Evolutionary conservation across 805 yeast species (phyloP).

Genomic region (Trichomonascus vanleenenianus): DNA sequence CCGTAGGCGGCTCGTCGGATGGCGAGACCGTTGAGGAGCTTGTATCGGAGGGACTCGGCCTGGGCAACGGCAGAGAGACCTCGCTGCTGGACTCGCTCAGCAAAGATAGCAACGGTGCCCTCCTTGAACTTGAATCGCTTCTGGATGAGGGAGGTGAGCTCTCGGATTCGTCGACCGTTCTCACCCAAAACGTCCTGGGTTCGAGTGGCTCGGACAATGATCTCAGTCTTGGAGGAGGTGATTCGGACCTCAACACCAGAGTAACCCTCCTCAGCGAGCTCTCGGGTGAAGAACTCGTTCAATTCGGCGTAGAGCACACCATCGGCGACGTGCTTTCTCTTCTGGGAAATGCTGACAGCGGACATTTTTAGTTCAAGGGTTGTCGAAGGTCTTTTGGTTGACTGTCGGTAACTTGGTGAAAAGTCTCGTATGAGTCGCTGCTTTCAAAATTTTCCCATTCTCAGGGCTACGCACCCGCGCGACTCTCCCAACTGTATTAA

Average conservation of each 20-base stretch:
- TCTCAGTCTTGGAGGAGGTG: slow-evolving; percentile 96
- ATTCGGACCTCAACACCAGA: slow-evolving; percentile 99
- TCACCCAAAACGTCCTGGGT: slow-evolving; percentile 98
- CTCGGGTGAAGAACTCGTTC: slow-evolving; percentile 99
- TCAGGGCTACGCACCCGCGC: background rate
- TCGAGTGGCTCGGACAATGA: slow-evolving; percentile 98
- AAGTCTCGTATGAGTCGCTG: background rate
- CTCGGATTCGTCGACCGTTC: slow-evolving; percentile 99
- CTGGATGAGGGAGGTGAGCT: slow-evolving; percentile 93
- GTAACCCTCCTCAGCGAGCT: slow-evolving; percentile 99
- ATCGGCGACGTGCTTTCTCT: slow-evolving; percentile 99
- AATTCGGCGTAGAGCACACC: slow-evolving; percentile 99
- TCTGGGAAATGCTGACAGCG: slow-evolving; percentile 66
- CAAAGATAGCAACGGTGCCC: slow-evolving; percentile 89
- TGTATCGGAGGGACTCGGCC: slow-evolving; percentile 98
- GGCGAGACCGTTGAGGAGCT: slow-evolving; percentile 96
- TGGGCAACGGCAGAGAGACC: slow-evolving; percentile 99
- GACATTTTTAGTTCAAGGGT: slow-evolving; percentile 1
- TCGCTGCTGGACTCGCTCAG: slow-evolving; percentile 99
- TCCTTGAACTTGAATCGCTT: slow-evolving; percentile 97
- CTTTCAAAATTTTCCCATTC: background rate
- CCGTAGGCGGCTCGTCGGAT: slow-evolving; percentile 99
- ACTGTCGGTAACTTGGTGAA: background rate
- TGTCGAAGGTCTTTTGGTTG: background rate
- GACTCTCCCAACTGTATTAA: background rate